Base-by-base conservation (phyloP, 2,329 filamentous ascomycete species). In the Thielaviopsis musarum region DNA sequence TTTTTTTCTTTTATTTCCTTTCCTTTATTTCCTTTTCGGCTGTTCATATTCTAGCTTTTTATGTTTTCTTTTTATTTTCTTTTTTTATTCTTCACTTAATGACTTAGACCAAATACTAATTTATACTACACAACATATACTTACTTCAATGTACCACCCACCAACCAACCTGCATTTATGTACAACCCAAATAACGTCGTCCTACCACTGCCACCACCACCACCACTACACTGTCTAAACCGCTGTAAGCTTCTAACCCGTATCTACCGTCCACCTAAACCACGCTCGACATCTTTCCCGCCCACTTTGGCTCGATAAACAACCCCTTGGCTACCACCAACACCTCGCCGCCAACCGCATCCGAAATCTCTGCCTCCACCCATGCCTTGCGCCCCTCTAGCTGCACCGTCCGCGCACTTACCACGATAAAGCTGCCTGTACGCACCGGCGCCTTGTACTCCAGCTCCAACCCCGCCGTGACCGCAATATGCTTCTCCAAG, bases 241-340 rank as follows among this genome's bases (percentile, higher is more conserved):
- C 30, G 30, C 24, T 26, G 6, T 26, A 26, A 3, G 24, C 24
- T 6, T 3, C 24, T 6, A 26, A 26, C 24, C 24, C 6, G 6
- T 3, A 26, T 3, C 24, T 26, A 26, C 24, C 30, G 5, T 5
- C 5, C 30, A 26, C 24, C 24, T 26, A 26, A 4, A 45, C 38
- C 38, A 45, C 6, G 15, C 38, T 45, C 17, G 38, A 45, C 21
- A n/a, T 59, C 48, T 62, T 57, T 45, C 19, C 19, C 52, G 51
- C 61, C 57, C 59, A 64, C 55, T 63, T 64, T 5, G 63, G 63
- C 56, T 64, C 62, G 24, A 64, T 54, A 54, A 63, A 64, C 51
- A 63, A 19, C 19, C 59, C 63, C 54, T 61, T 62, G 4, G 61
- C 61, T 41, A 51, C 53, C 28, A 63, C 63, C 28, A 63, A 56